Percentiles rank a stretch among this genome's conserved stretches.
These are phyloP conservation scores for Papiliotrema fonsecae DNA, from an alignment of 1,284 basidiomycete species.

Conservation along the genomic window DNA sequence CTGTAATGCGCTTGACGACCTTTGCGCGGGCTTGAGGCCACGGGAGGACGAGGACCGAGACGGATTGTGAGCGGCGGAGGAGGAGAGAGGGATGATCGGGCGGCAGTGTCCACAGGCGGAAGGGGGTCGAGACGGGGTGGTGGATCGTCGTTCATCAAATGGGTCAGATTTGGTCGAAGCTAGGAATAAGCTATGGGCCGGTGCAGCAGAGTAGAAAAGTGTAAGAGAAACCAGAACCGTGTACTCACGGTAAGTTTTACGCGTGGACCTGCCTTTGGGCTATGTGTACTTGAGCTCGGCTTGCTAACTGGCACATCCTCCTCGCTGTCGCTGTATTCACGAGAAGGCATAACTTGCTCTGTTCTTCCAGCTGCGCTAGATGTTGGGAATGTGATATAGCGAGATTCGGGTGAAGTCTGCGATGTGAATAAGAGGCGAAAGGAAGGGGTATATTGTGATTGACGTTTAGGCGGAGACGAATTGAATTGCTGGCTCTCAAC, in stretches of 20 bases:
- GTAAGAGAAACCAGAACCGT: not conserved
- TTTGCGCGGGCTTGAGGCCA: slow-evolving; percentile 14
- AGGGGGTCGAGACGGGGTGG: not conserved
- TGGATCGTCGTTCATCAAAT: slow-evolving; percentile 15
- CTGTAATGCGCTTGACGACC: not conserved
- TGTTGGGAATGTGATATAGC: not conserved
- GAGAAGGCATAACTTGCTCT: not conserved
- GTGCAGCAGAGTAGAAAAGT: not conserved
- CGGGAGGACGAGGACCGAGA: slow-evolving; percentile 11
- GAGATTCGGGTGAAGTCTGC: not conserved
- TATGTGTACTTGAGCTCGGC: not conserved
- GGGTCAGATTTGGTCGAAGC: slow-evolving; percentile 24
- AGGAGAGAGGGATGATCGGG: slow-evolving; percentile 29
- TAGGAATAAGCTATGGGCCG: slow-evolving; percentile 7
- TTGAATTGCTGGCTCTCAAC: no score
- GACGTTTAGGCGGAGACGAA: not conserved
- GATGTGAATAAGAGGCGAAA: not conserved
- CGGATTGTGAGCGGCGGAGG: slow-evolving; percentile 37
- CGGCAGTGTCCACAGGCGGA: slow-evolving; percentile 7
- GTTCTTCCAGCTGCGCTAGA: no score
- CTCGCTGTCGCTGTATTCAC: slow-evolving; percentile 23
- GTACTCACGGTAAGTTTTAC: slow-evolving; percentile 16
- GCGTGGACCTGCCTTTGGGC: not conserved
- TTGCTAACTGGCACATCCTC: slow-evolving; percentile 8
- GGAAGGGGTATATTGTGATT: not conserved